Conservation (phyloP, 2,329 filamentous ascomycete species). For the Exophiala alcalophila region DNA sequence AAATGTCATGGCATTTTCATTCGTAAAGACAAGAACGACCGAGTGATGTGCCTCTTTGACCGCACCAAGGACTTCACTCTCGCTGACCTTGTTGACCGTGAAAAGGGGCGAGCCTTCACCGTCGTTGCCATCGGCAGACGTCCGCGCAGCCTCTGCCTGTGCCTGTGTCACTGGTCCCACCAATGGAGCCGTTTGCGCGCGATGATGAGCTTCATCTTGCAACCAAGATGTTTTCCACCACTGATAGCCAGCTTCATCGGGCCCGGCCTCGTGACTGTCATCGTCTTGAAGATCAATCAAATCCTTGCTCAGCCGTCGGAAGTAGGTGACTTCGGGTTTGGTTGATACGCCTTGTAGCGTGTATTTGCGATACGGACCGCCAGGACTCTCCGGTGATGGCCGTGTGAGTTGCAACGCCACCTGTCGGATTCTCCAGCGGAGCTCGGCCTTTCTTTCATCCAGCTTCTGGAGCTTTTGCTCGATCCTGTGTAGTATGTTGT, state of each 20-base stretch:
- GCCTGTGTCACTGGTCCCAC: slow-evolving; percentile 22
- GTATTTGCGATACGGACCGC: slow-evolving; percentile 48
- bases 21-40: slow-evolving; percentile 60
- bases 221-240: slow-evolving; percentile 52
- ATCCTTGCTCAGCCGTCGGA: slow-evolving; percentile 44
- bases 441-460: slow-evolving; percentile 39
- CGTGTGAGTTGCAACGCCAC: slow-evolving; percentile 49
- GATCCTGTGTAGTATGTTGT: slow-evolving; percentile 38
- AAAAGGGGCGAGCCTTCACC: slow-evolving; percentile 38
- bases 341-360: slow-evolving; percentile 59
- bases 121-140: slow-evolving; percentile 15
- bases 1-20: slow-evolving; percentile 44
- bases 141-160: slow-evolving; percentile 18
- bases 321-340: slow-evolving; percentile 55
- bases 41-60: slow-evolving; percentile 51
- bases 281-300: slow-evolving; percentile 34
- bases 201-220: slow-evolving; percentile 8
- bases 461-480: slow-evolving; percentile 42
- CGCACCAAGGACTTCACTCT: slow-evolving; percentile 55
- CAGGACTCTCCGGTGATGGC: slow-evolving; percentile 40
- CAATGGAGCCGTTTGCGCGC: slow-evolving; percentile 3
- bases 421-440: slow-evolving; percentile 40
- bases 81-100: slow-evolving; percentile 44
- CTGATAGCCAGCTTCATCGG: slow-evolving; percentile 40
- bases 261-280: slow-evolving; percentile 32